Evolutionary conservation across 140 eudicot genomes (phyloP).

Genomic region (Anethum foeniculum): DNA sequence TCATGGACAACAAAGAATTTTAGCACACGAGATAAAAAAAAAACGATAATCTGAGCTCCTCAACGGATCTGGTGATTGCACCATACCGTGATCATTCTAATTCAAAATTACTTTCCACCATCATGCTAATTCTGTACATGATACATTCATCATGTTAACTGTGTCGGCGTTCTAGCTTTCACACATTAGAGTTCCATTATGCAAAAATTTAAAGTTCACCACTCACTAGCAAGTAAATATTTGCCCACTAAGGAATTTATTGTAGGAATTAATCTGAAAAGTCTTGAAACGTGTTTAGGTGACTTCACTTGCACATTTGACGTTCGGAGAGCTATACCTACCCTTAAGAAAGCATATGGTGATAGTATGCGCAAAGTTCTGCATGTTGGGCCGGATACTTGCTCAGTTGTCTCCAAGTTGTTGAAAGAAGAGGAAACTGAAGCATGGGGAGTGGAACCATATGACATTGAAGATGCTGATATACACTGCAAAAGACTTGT

Average conservation of each 20-base stretch:
- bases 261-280: not conserved
- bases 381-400: constrained; percentile 79
- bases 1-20: not conserved
- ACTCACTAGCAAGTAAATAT: not conserved
- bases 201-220: not conserved
- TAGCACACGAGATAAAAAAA: not conserved
- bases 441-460: constrained; percentile 92
- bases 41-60: not conserved
- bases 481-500: constrained; percentile 54
- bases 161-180: not conserved
- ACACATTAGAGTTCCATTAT: not conserved
- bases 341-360: constrained; percentile 56
- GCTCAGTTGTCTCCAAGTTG: constrained; percentile 68
- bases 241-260: not conserved
- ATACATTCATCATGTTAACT: not conserved
- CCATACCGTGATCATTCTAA: not conserved
- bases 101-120: not conserved
- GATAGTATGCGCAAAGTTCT: constrained; percentile 65
- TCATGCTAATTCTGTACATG: not conserved
- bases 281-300: constrained; percentile 19
- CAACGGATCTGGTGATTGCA: not conserved
- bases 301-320: constrained; percentile 61
- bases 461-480: constrained; percentile 65
- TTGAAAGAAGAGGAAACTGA: constrained; percentile 60
- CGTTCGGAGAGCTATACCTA: constrained; percentile 52